These are phyloP conservation scores for Puccinia coronata DNA, from an alignment of 1,284 basidiomycete species.

Conservation along the genomic window DNA sequence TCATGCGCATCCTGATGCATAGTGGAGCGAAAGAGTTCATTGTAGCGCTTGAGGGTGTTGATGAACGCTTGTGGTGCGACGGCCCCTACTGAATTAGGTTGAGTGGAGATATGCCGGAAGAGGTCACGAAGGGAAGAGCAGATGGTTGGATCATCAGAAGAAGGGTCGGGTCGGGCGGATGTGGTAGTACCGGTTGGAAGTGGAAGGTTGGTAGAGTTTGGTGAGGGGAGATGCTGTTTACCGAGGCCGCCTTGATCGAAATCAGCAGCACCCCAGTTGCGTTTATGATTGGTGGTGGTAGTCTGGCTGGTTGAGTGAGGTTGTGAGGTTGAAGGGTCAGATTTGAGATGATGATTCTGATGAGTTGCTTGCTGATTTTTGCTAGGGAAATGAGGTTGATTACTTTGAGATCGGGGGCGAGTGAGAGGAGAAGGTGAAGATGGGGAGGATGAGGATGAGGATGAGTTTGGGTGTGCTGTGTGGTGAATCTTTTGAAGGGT, in stretches of 20 bases:
- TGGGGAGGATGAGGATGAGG: neutral
- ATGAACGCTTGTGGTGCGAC: slow-evolving; percentile 84
- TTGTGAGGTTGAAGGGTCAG: neutral
- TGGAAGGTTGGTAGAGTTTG: neutral
- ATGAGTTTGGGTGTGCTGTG: neutral
- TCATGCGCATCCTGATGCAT: slow-evolving; percentile 70
- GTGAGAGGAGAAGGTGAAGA: neutral
- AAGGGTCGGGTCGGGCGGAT: neutral
- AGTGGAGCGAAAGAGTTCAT: slow-evolving; percentile 78
- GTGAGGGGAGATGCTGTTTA: neutral
- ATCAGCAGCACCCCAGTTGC: slow-evolving; percentile 48
- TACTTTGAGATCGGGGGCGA: neutral
- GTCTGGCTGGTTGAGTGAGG: neutral
- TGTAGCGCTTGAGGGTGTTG: slow-evolving; percentile 82
- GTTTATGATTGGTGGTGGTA: neutral
- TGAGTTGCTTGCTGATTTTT: neutral
- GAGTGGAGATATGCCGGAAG: slow-evolving; percentile 74
- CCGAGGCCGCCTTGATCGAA: slow-evolving; percentile 44
- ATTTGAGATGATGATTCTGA: neutral
- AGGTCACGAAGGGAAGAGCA: slow-evolving; percentile 85
- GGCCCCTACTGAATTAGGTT: slow-evolving; percentile 67
- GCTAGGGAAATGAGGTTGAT: neutral
- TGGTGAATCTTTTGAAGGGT: neutral
- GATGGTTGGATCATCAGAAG: slow-evolving; percentile 66
- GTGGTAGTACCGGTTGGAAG: neutral